Conservation (phyloP, 1,284 basidiomycete species). For the Moesziomyces parantarcticus region DNA sequence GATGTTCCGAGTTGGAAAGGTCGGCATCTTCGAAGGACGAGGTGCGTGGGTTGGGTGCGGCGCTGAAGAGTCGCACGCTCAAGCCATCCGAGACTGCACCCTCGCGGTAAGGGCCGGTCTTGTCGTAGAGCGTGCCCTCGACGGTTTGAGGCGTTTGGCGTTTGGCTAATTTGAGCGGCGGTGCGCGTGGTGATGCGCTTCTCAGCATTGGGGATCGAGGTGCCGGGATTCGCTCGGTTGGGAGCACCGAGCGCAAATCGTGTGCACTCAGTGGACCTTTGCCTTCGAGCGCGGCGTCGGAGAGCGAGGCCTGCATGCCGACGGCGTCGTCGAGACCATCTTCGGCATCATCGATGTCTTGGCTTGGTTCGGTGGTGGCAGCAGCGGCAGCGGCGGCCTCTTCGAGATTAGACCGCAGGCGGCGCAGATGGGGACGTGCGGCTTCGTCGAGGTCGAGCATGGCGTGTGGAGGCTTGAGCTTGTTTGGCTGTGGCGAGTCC, state of each 20-base stretch:
- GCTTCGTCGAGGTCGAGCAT: constrained; percentile 40
- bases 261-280: constrained; percentile 36
- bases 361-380: constrained; percentile 21
- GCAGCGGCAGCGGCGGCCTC: constrained; percentile 54
- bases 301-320: constrained; percentile 25
- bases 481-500: constrained; percentile 18
- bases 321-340: constrained; percentile 22
- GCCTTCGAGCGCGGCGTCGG: constrained; percentile 38
- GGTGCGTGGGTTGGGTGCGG: constrained; percentile 15
- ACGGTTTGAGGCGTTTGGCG: constrained; percentile 54
- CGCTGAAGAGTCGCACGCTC: constrained; percentile 63
- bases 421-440: constrained; percentile 30
- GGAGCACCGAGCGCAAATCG: constrained; percentile 21
- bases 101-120: constrained; percentile 61
- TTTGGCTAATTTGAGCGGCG: constrained; percentile 49
- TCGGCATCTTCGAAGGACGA: constrained; percentile 39
- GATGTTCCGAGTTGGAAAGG: constrained; percentile 38
- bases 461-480: constrained; percentile 21
- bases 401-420: constrained; percentile 40
- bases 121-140: constrained; percentile 65
- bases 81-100: constrained; percentile 63
- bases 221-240: constrained; percentile 3
- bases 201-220: constrained; percentile 13
- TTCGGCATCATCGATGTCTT: constrained; percentile 7
- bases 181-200: constrained; percentile 28